phyloP scores from a whole-genome alignment of 106 monocot genomes.

The Hemerocallis citrina region DNA sequence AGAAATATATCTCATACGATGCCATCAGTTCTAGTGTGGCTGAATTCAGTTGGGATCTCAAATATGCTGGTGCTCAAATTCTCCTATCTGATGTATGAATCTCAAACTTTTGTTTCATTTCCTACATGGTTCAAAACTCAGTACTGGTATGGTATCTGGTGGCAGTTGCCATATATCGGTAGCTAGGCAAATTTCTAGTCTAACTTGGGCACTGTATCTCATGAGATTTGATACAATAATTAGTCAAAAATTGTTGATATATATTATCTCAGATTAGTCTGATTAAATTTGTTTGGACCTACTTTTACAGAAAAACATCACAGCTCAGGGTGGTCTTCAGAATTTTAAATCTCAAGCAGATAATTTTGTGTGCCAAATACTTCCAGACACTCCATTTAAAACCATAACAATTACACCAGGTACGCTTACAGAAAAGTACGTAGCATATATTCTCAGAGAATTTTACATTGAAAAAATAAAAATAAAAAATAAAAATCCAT shows the following conservation, averaged over 20 bases:
- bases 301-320: constrained; percentile 34
- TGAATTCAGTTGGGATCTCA: constrained; percentile 93
- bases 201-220: no score
- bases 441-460: no score
- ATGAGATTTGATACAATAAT: no score
- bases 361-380: constrained; percentile 71
- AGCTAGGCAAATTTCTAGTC: no score
- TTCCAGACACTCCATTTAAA: constrained; percentile 71
- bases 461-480: no score
- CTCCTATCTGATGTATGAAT: constrained; percentile 55
- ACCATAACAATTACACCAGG: constrained; percentile 69
- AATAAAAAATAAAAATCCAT: neutral
- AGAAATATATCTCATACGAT: constrained; percentile 52
- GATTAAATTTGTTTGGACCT: neutral
- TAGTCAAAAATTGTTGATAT: no score
- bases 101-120: neutral
- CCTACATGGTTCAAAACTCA: no score
- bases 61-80: constrained; percentile 82
- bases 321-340: constrained; percentile 29
- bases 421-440: no score
- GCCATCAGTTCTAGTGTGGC: constrained; percentile 73
- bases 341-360: constrained; percentile 79
- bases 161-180: no score
- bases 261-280: no score
- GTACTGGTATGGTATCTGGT: no score